Evolutionary conservation across 2,329 filamentous ascomycete species (phyloP), one percentile per base, ranked within the genome.

Genomic region (Malbranchea zuffiana): DNA sequence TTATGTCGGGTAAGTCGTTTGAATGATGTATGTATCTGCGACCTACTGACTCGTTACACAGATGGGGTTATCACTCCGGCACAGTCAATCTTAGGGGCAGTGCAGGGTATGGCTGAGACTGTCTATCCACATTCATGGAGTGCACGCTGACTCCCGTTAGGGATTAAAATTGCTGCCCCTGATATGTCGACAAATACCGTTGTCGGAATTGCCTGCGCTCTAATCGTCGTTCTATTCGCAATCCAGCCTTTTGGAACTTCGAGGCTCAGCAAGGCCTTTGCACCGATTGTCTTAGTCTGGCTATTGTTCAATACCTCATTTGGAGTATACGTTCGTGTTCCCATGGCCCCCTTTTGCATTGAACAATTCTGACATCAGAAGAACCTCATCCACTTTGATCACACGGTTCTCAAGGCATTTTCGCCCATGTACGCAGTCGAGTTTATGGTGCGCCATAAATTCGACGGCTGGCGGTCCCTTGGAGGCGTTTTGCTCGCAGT

Each of bases 401-500:
- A 62, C 11, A 50, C 57, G 1, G 66, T 74, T 1, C 53, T 73
- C 18, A 67, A 67, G 40, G 71, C 69, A 0, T 74, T 74, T 51
- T 57, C 54, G n/a, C 61, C 61, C 0, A 65, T 58, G 30, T 69
- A 66, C 30, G 70, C 65, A 1, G 65, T 67, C 32, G 44, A 56
- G 0, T 74, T 66, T 42, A 56, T 74, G 20, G 55, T 70, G 26
- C 62, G 67, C 2, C 65, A 73, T 40, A 60, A 60, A 13, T 57
- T 62, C 8, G 50, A 62, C n/a, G 71, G 69, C 12, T 75, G 71
- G 70, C 55, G 59, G 25, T 62, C 60, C 20, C 58, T 75, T 3
- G 69, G 67, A 4, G 81, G 82, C 3, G 72, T 86, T 13, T 57
- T 87, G 2, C 69, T 87, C 6, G 72, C 77, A 2, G 86, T 87